phyloP scores from a whole-genome alignment of 2,329 filamentous ascomycete genomes.

The Clonostachys solani region DNA sequence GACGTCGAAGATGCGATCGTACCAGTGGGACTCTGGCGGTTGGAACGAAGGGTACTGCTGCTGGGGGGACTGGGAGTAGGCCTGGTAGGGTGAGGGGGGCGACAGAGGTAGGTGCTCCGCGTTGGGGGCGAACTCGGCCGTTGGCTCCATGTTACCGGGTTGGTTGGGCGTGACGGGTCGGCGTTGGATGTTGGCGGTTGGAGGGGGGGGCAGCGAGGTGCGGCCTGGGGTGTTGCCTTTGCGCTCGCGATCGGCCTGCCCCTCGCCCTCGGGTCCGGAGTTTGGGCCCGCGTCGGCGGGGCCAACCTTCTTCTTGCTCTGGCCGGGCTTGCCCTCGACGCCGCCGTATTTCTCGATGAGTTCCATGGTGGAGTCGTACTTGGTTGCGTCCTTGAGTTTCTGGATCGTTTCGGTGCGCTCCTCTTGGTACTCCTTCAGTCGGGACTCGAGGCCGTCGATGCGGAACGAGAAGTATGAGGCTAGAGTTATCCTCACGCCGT shows the following conservation, averaged over 20 bases:
- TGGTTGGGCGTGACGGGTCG: constrained; percentile 18
- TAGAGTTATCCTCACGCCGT: constrained; percentile 43
- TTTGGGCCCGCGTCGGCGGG: background rate
- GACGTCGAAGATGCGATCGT: constrained; percentile 88
- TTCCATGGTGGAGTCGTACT: constrained; percentile 91
- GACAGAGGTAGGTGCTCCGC: constrained; percentile 30
- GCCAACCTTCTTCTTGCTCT: constrained; percentile 18
- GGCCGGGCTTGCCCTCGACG: constrained; percentile 42
- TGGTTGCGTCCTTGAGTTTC: constrained; percentile 90
- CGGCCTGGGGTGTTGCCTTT: constrained; percentile 22
- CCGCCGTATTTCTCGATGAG: constrained; percentile 92
- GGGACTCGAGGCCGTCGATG: constrained; percentile 62
- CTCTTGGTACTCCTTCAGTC: constrained; percentile 70
- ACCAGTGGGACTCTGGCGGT: constrained; percentile 65
- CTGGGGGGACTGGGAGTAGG: constrained; percentile 6
- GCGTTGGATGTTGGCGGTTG: constrained; percentile 59
- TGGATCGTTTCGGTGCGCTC: constrained; percentile 86
- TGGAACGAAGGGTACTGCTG: background rate
- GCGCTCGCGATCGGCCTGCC: constrained; percentile 6
- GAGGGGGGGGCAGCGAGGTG: constrained; percentile 50
- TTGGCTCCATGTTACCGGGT: constrained; percentile 26
- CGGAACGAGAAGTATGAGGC: constrained; percentile 77
- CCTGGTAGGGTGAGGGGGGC: constrained; percentile 10
- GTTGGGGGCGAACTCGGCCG: constrained; percentile 71
- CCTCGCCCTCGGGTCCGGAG: constrained; percentile 7